phyloP scores from a whole-genome alignment of 2,329 filamentous ascomycete genomes.

The Alternaria atra region DNA sequence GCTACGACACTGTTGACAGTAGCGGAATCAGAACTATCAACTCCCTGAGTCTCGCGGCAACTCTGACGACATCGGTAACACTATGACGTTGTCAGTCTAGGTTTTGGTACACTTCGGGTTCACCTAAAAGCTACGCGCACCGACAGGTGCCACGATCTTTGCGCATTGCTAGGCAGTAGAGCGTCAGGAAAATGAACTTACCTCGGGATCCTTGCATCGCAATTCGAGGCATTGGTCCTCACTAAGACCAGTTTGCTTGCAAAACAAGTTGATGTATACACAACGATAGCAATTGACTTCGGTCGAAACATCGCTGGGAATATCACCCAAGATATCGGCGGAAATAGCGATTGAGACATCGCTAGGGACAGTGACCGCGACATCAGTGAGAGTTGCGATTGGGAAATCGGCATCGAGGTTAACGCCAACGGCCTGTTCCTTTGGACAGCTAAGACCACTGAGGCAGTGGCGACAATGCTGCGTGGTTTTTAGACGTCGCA shows the following conservation, averaged over 20 bases:
- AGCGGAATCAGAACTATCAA: background rate
- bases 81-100: conserved; percentile 1
- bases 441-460: too few species aligned
- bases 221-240: background rate
- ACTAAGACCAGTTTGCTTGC: background rate
- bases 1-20: background rate
- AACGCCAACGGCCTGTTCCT: background rate
- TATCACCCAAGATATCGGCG: background rate
- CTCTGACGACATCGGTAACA: background rate
- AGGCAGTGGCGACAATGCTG: too few species aligned
- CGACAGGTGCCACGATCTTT: background rate
- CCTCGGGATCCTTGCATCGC: background rate
- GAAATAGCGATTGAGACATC: background rate
- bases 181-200: background rate
- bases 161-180: background rate
- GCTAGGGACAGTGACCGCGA: background rate
- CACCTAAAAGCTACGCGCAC: background rate
- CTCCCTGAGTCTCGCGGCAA: background rate
- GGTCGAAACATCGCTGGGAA: background rate
- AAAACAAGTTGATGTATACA: background rate
- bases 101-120: background rate
- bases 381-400: background rate
- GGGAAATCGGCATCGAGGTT: background rate
- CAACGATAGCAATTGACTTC: background rate
- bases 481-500: too few species aligned